These are phyloP conservation scores for Sugiyamaella chiloensis DNA, from an alignment of 805 yeast species.

Conservation along the genomic window DNA sequence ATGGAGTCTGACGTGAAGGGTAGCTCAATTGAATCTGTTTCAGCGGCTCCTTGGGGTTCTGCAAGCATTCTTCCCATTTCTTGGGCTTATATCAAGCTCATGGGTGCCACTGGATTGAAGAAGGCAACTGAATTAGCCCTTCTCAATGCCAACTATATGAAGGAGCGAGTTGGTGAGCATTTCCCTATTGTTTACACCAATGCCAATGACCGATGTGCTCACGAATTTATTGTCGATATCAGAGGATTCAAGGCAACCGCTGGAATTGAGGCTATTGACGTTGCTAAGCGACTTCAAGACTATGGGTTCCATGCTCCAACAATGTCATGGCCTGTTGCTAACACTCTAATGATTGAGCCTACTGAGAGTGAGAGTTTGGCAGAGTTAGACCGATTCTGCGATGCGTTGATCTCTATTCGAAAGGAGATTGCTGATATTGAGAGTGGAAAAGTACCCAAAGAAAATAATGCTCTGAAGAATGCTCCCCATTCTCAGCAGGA, in stretches of 20 bases:
- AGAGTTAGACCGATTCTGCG: slow-evolving; percentile 88
- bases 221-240: slow-evolving; percentile 90
- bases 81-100: slow-evolving; percentile 89
- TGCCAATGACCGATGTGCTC: slow-evolving; percentile 78
- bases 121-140: slow-evolving; percentile 87
- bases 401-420: slow-evolving; percentile 79
- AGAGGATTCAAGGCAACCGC: slow-evolving; percentile 69
- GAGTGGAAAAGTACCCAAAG: slow-evolving; percentile 53
- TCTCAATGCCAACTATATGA: slow-evolving; percentile 95
- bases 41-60: slow-evolving; percentile 94
- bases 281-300: slow-evolving; percentile 95
- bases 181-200: slow-evolving; percentile 74
- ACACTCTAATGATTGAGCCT: slow-evolving; percentile 97
- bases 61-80: slow-evolving; percentile 92
- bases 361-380: slow-evolving; percentile 89
- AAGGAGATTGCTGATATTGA: slow-evolving; percentile 74
- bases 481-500: slow-evolving; percentile 92
- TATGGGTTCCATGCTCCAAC: slow-evolving; percentile 99
- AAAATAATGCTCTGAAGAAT: slow-evolving; percentile 62
- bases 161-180: slow-evolving; percentile 64
- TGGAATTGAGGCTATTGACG: slow-evolving; percentile 92
- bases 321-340: slow-evolving; percentile 97
- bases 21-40: slow-evolving; percentile 62
- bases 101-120: slow-evolving; percentile 83
- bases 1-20: slow-evolving; percentile 40